Percentiles rank a stretch among this genome's conserved stretches.
Evolutionary conservation across 306 rosid genomes (phyloP).

Genomic region (Acacia acuminata): DNA sequence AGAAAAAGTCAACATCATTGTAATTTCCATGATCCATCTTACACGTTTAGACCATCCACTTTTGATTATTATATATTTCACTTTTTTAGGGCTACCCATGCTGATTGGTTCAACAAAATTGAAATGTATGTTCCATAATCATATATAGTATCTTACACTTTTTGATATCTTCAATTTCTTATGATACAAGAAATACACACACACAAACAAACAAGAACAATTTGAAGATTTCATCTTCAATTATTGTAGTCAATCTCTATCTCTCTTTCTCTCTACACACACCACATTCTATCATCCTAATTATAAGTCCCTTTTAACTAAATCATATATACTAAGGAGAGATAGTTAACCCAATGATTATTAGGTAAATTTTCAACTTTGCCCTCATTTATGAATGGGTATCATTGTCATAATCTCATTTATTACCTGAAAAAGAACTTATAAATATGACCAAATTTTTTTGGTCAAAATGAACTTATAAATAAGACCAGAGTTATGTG

Average conservation of each 20-base stretch:
- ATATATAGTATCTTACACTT: not conserved
- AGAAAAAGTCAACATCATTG: conserved; percentile 29
- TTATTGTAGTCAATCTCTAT: not conserved
- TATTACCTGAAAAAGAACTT: too few species aligned
- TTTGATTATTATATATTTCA: not conserved
- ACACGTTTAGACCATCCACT: not conserved
- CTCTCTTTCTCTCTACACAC: too few species aligned
- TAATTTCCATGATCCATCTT: conserved; percentile 23
- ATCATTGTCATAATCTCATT: too few species aligned
- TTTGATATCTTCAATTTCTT: not conserved
- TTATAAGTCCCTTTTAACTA: too few species aligned
- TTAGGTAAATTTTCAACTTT: too few species aligned
- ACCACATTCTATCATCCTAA: too few species aligned
- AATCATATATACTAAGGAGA: too few species aligned
- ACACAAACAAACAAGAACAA: not conserved
- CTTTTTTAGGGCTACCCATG: not conserved
- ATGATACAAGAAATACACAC: not conserved
- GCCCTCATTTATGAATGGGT: too few species aligned
- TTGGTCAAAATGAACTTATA: too few species aligned
- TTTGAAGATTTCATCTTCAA: not conserved
- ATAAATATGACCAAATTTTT: too few species aligned
- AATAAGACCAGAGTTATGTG: too few species aligned
- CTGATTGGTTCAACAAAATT: not conserved
- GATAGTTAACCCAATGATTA: too few species aligned
- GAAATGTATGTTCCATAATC: not conserved